Percentiles rank a stretch among this genome's conserved stretches.
Evolutionary conservation across 2,329 filamentous ascomycete species (phyloP).

Genomic region (Capronia coronata): DNA sequence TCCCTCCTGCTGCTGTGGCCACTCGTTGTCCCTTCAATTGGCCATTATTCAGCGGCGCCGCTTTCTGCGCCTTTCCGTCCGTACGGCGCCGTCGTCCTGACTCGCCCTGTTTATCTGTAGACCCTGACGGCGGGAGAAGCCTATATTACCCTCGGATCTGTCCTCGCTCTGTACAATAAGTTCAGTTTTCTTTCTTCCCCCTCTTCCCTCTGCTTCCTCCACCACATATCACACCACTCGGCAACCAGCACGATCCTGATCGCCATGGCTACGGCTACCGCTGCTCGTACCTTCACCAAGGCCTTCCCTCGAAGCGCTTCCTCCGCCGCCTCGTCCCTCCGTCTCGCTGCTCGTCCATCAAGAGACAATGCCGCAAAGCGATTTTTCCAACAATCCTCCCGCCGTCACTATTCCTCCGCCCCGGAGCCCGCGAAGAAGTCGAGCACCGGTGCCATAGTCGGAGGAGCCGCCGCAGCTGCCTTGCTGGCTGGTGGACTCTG

Average conservation of each 20-base stretch:
- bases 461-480: constrained; percentile 53
- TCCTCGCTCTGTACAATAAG: not conserved
- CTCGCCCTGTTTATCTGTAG: not conserved
- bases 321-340: constrained; percentile 34
- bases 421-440: constrained; percentile 45
- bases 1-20: not conserved
- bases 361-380: constrained; percentile 55
- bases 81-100: not conserved
- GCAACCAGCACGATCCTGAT: not conserved
- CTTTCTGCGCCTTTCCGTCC: constrained; percentile 2
- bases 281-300: constrained; percentile 39
- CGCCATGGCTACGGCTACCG: constrained; percentile 36
- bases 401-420: constrained; percentile 73
- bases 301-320: constrained; percentile 38
- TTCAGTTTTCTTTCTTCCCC: constrained; percentile 2
- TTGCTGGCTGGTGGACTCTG: constrained; percentile 63
- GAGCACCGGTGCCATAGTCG: constrained; percentile 49
- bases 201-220: no score
- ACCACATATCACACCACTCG: not conserved
- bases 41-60: constrained; percentile 13
- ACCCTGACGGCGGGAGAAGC: no score
- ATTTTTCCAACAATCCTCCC: constrained; percentile 65
- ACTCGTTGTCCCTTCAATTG: constrained; percentile 1
- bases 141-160: not conserved
- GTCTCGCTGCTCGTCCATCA: constrained; percentile 48